Conservation (phyloP, 768 basidiomycete species). For the Hirschioporus abietinus region DNA sequence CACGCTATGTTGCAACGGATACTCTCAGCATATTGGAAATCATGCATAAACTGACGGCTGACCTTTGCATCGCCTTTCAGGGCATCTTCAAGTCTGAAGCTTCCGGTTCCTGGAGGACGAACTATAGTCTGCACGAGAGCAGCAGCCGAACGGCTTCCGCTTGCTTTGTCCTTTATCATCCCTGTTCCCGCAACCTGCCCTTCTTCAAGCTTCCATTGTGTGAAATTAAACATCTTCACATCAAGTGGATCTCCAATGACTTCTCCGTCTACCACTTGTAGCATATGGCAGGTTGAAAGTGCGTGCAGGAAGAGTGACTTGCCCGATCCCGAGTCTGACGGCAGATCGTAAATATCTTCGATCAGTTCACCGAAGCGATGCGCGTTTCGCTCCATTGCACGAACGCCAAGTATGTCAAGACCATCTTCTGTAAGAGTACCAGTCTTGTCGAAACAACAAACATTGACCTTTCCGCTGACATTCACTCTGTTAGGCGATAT, state of each 20-base stretch:
- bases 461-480: slow-evolving; percentile 91
- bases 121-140: slow-evolving; percentile 96
- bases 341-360: slow-evolving; percentile 81
- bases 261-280: slow-evolving; percentile 84
- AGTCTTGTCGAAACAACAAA: slow-evolving; percentile 98
- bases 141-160: slow-evolving; percentile 63
- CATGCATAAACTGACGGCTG: slow-evolving; percentile 12
- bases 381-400: slow-evolving; percentile 70
- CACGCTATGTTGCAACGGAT: slow-evolving; percentile 53
- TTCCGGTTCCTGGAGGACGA: slow-evolving; percentile 87
- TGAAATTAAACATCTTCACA: slow-evolving; percentile 97
- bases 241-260: slow-evolving; percentile 95
- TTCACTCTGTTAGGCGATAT: slow-evolving; percentile 96
- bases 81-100: slow-evolving; percentile 91
- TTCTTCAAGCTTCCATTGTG: slow-evolving; percentile 94
- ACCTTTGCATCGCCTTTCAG: slow-evolving; percentile 80
- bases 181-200: slow-evolving; percentile 68
- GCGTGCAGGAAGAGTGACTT: slow-evolving; percentile 89
- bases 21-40: slow-evolving; percentile 9
- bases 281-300: slow-evolving; percentile 91
- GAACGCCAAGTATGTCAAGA: slow-evolving; percentile 91
- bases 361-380: slow-evolving; percentile 88
- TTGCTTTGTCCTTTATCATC: slow-evolving; percentile 58
- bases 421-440: slow-evolving; percentile 98
- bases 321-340: slow-evolving; percentile 48